Conservation (phyloP, 2,329 filamentous ascomycete species). For the Xylaria sp. region DNA sequence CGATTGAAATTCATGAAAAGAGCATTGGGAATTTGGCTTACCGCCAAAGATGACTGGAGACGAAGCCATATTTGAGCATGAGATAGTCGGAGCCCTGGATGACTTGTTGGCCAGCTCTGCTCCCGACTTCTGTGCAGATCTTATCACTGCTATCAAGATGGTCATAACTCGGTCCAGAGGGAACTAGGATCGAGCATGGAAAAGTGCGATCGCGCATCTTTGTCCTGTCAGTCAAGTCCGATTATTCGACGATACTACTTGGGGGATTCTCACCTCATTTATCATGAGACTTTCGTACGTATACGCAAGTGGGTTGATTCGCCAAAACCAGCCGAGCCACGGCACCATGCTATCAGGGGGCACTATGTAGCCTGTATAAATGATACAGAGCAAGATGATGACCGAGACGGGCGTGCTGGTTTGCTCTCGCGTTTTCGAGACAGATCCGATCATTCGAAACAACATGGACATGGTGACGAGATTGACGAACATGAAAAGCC, state of each 20-base stretch:
- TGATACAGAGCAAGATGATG: conserved; percentile 59
- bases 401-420: conserved; percentile 51
- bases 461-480: conserved; percentile 77
- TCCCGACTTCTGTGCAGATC: conserved; percentile 53
- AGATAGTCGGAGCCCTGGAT: conserved; percentile 57
- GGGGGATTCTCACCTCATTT: conserved; percentile 51
- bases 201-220: conserved; percentile 59
- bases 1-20: neutral
- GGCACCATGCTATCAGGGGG: conserved; percentile 57
- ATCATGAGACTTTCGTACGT: conserved; percentile 73
- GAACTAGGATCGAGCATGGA: conserved; percentile 42
- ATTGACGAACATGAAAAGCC: neutral
- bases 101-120: conserved; percentile 42
- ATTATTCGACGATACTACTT: neutral
- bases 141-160: conserved; percentile 35
- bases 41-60: conserved; percentile 55
- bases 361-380: conserved; percentile 63
- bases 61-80: conserved; percentile 49
- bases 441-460: conserved; percentile 69
- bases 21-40: neutral
- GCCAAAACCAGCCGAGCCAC: conserved; percentile 79
- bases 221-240: neutral
- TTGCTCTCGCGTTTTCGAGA: conserved; percentile 63
- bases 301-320: conserved; percentile 70
- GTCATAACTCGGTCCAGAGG: conserved; percentile 35